Percentiles rank a stretch among this genome's conserved stretches.
phyloP scores from a whole-genome alignment of 805 yeast species.

The Schizosaccharomyces osmophilus region DNA sequence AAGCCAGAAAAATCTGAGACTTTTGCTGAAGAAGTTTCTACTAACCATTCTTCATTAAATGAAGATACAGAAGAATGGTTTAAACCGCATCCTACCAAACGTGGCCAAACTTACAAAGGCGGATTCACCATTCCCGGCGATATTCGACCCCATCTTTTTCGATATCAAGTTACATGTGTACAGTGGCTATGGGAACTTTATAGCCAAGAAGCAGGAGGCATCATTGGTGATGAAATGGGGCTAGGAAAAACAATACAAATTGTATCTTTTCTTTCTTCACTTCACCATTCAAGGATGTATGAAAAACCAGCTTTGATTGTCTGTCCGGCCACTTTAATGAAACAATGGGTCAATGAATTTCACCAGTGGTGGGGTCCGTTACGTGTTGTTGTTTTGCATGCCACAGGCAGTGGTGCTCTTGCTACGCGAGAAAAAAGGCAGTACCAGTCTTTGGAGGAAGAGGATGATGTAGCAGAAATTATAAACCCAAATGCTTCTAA shows the following conservation, averaged over 20 bases:
- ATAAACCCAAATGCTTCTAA: constrained; percentile 9
- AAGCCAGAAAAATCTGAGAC: constrained; percentile 4
- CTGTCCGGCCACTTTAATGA: constrained; percentile 89
- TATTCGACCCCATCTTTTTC: constrained; percentile 62
- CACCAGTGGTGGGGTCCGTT: constrained; percentile 97
- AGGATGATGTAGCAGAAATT: constrained; percentile 11
- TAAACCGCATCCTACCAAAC: constrained; percentile 48
- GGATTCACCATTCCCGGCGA: constrained; percentile 71
- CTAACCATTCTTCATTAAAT: constrained; percentile 15
- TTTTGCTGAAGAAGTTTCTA: constrained; percentile 12
- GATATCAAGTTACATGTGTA: constrained; percentile 86
- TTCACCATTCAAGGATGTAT: constrained; percentile 56
- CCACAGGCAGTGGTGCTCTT: constrained; percentile 73
- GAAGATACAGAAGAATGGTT: constrained; percentile 28
- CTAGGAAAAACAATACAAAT: constrained; percentile 87
- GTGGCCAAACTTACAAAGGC: constrained; percentile 52
- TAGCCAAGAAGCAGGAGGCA: constrained; percentile 76
- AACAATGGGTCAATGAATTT: constrained; percentile 91
- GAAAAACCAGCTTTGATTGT: constrained; percentile 64
- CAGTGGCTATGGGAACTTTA: constrained; percentile 95
- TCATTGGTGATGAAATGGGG: constrained; percentile 96
- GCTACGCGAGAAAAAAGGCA: constrained; percentile 3
- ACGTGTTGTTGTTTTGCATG: constrained; percentile 62
- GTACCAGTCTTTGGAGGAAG: not conserved
- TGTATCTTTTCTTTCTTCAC: constrained; percentile 70